Conservation (phyloP, 352 stramenopile species). For the Aphanomyces astaci region DNA sequence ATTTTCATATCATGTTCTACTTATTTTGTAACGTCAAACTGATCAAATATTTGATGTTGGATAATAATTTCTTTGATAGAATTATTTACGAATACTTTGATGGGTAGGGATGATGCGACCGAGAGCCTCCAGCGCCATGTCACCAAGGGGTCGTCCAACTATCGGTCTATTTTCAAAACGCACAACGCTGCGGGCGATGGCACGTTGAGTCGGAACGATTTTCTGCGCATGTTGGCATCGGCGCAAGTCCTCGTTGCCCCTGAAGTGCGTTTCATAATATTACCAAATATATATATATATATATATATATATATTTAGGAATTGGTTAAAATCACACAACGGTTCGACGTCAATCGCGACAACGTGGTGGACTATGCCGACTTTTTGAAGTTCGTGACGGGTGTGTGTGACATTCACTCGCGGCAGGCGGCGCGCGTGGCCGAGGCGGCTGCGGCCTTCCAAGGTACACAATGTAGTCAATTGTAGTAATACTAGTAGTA, state of each 20-base stretch:
- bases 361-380: constrained; percentile 68
- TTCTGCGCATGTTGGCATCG: constrained; percentile 55
- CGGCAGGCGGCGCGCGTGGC: constrained; percentile 48
- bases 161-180: constrained; percentile 65
- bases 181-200: constrained; percentile 65
- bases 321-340: constrained; percentile 69
- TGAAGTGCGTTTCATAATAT: no score
- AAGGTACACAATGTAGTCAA: neutral
- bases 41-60: no score
- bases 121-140: constrained; percentile 55
- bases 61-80: no score
- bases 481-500: no score
- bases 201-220: constrained; percentile 55
- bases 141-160: constrained; percentile 62
- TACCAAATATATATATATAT: no score
- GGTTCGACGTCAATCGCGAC: constrained; percentile 70
- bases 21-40: no score
- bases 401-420: constrained; percentile 51
- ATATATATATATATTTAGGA: no score
- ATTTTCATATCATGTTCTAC: no score
- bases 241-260: constrained; percentile 37
- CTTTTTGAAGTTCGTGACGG: constrained; percentile 71
- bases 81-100: no score
- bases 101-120: constrained; percentile 52
- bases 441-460: constrained; percentile 54